phyloP scores from a whole-genome alignment of 2,329 filamentous ascomycete species.

The Cordyceps tenuipes region DNA sequence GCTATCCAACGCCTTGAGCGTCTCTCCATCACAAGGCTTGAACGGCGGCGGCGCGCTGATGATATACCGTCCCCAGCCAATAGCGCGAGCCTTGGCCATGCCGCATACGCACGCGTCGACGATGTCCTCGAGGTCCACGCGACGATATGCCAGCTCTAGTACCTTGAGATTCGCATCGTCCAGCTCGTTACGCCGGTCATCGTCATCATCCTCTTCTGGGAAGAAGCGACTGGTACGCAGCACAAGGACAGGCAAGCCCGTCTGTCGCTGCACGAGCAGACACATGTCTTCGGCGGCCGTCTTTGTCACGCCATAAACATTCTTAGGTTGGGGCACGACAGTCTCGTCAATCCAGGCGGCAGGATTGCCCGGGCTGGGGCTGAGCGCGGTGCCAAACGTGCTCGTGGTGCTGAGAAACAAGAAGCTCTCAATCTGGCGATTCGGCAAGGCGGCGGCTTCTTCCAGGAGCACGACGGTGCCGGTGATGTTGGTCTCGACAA shows the following conservation, averaged over 20 bases:
- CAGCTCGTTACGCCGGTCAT: conserved; percentile 27
- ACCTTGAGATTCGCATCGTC: conserved; percentile 38
- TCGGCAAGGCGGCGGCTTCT: conserved; percentile 25
- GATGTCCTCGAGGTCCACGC: conserved; percentile 36
- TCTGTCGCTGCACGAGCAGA: conserved; percentile 31
- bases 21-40: conserved; percentile 18
- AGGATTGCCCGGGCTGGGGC: conserved; percentile 25
- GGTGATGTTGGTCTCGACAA: conserved; percentile 36
- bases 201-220: conserved; percentile 38
- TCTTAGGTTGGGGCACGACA: conserved; percentile 34
- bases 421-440: conserved; percentile 28
- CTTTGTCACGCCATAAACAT: conserved; percentile 42
- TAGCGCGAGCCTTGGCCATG: conserved; percentile 24
- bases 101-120: conserved; percentile 33
- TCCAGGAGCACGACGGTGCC: conserved; percentile 36
- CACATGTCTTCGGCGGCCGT: conserved; percentile 40
- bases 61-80: conserved; percentile 34
- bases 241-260: conserved; percentile 31
- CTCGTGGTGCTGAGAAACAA: conserved; percentile 39
- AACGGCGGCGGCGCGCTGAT: conserved; percentile 37
- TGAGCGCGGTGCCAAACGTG: conserved; percentile 33
- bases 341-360: conserved; percentile 37
- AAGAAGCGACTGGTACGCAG: conserved; percentile 42
- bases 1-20: conserved; percentile 25
- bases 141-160: conserved; percentile 37